A percentile compares a stretch with the other conserved stretches of the same genome.
phyloP scores from a whole-genome alignment of 371 early-diverging fungal genomes.

The Actinomortierella wolfii region DNA sequence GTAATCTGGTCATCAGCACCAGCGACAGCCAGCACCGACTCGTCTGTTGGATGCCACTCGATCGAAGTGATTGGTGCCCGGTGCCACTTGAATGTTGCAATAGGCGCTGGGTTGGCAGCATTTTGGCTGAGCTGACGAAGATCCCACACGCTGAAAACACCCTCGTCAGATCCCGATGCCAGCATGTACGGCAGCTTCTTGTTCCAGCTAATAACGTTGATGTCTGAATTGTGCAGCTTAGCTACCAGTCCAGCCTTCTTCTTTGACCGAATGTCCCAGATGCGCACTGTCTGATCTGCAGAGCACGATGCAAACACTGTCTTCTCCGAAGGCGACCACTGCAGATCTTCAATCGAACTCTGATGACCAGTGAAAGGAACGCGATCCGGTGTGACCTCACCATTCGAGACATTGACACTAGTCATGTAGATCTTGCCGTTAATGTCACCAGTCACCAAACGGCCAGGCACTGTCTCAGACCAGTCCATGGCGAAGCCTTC shows the following conservation, averaged over 20 bases:
- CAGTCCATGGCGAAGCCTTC: slow-evolving; percentile 98
- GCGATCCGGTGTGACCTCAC: slow-evolving; percentile 69
- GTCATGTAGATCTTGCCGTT: slow-evolving; percentile 83
- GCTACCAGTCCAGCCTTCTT: slow-evolving; percentile 77
- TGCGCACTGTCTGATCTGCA: slow-evolving; percentile 87
- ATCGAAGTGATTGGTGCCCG: slow-evolving; percentile 90
- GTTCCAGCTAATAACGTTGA: slow-evolving; percentile 98
- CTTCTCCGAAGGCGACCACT: slow-evolving; percentile 92
- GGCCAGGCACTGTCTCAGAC: slow-evolving; percentile 71
- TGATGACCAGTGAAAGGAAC: slow-evolving; percentile 83
- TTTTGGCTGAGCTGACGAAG: slow-evolving; percentile 64
- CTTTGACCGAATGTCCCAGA: slow-evolving; percentile 92
- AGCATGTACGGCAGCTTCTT: slow-evolving; percentile 77
- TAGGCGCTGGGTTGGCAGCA: slow-evolving; percentile 70
- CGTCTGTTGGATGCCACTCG: slow-evolving; percentile 96
- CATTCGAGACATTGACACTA: slow-evolving; percentile 59
- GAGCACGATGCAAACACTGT: slow-evolving; percentile 93
- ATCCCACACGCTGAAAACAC: slow-evolving; percentile 95
- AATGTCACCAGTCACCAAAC: slow-evolving; percentile 90
- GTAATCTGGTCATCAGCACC: slow-evolving; percentile 97
- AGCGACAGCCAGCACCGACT: slow-evolving; percentile 89
- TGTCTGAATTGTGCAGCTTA: slow-evolving; percentile 85
- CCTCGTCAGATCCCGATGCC: slow-evolving; percentile 94
- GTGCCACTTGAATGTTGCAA: slow-evolving; percentile 98
- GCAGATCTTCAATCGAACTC: slow-evolving; percentile 92